Conservation (phyloP, 371 early-diverging fungal species). For the Saksenaea oblongispora region DNA sequence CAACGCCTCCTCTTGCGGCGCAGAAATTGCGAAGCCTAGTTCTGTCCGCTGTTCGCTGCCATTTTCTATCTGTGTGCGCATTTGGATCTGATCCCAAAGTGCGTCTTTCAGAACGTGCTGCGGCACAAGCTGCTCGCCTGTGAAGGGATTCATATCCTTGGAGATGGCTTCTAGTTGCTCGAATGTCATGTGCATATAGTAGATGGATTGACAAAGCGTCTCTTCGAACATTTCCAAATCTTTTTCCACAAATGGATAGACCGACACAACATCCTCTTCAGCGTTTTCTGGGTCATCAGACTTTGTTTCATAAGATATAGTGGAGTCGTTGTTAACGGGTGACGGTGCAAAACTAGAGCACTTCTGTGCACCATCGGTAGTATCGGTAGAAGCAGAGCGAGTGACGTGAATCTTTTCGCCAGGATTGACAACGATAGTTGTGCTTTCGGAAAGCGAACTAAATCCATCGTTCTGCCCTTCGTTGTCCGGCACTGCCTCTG, state of each 20-base stretch:
- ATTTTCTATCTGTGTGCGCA: conserved; percentile 50
- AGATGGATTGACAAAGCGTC: conserved; percentile 39
- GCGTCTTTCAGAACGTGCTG: conserved; percentile 47
- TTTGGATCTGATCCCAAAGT: conserved; percentile 54
- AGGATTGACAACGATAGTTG: background rate
- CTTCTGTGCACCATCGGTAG: conserved; percentile 8
- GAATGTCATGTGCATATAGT: conserved; percentile 63
- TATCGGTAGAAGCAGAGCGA: background rate
- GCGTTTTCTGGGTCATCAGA: background rate
- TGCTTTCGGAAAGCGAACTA: background rate
- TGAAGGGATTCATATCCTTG: conserved; percentile 46
- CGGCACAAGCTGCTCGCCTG: conserved; percentile 33
- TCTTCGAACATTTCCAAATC: conserved; percentile 27
- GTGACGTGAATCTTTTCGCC: background rate
- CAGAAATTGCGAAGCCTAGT: conserved; percentile 29
- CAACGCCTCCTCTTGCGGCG: background rate
- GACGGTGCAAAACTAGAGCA: conserved; percentile 16
- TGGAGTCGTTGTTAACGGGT: background rate
- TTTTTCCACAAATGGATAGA: conserved; percentile 7
- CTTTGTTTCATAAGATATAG: background rate
- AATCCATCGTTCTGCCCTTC: conserved; percentile 10
- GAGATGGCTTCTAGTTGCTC: conserved; percentile 50
- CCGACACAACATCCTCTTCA: background rate
- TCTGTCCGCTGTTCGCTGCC: conserved; percentile 39
- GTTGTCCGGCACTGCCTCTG: conserved; percentile 7